Base-by-base conservation (phyloP, 495 filamentous ascomycete genomes). In the Xylaria castorea region DNA sequence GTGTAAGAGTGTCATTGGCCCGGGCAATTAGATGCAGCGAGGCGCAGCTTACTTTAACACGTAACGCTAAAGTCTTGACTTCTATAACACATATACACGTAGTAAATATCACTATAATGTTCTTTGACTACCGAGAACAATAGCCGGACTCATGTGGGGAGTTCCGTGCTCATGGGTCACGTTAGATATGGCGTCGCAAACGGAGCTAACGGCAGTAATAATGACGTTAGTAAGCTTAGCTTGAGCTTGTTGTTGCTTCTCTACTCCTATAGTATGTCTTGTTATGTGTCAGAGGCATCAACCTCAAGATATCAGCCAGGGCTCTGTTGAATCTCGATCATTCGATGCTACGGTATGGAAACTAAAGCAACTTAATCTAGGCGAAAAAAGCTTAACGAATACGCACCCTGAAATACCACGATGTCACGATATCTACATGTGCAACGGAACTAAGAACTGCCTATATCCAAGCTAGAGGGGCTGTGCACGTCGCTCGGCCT, bases 41-140 rank as follows among this genome's bases (percentile, higher is more conserved):
- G 67, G 67, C 67, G 53, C 67, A 69, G 67, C 38, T 55, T 32
- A 25, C 46, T 34, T 25, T 38, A 51, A 68, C 66, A 36, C 66
- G 66, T 68, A 68, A 68, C 51, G 7, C 53, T 22, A 68, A 18
- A 5, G 11, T n/a, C 38, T 46, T 40, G n/a, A 55, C 50, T 25
- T 42, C 60, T 62, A 36, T 8, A 7, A 44, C 7, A 22, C 46
- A 38, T 67, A 67, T 38, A 46, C 40, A 66, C 1, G 27, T 55
- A 5, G 5, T 60, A 32, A 60, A 6, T 36, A 1, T 18, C 55
- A 61, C 22, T 20, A 61, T 38, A 11, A 60, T 14, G 32, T 30
- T n/a, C 32, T 40, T 40, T 36, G 32, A 38, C 53, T 53, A 53
- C 64, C 64, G 64, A n/a, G n/a, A 51, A 57, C 25, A 4, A 57